phyloP scores from a whole-genome alignment of 192 early-diverging fungal species.

The Backusella psychrophila region DNA sequence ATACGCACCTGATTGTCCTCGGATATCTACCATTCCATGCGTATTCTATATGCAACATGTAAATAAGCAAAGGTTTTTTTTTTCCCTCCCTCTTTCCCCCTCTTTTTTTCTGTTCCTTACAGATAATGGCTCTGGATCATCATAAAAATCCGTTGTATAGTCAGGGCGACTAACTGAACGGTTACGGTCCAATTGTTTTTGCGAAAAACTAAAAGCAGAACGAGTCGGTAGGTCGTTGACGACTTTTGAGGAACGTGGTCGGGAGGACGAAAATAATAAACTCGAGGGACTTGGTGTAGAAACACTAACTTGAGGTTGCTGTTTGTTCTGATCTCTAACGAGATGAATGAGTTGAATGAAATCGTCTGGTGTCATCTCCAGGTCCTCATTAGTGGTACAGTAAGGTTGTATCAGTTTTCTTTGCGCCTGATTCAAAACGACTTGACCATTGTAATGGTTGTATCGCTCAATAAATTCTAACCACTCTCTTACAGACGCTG shows the following conservation, averaged over 20 bases:
- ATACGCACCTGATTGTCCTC: background rate
- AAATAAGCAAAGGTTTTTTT: background rate
- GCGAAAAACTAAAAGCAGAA: background rate
- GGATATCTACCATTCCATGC: background rate
- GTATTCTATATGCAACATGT: background rate
- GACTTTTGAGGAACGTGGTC: conserved; percentile 12
- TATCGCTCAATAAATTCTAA: conserved; percentile 18
- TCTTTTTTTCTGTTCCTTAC: background rate
- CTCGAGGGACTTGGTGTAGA: background rate
- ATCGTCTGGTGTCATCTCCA: conserved; percentile 38
- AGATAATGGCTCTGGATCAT: background rate
- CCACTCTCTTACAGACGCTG: conserved; percentile 4
- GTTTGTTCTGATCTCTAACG: background rate
- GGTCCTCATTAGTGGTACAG: conserved; percentile 24
- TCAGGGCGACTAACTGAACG: background rate
- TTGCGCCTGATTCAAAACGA: conserved; percentile 28
- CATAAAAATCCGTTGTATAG: background rate
- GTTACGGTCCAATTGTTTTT: background rate
- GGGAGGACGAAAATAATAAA: background rate
- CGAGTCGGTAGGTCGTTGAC: background rate
- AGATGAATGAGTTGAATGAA: conserved; percentile 25
- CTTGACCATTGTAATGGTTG: conserved; percentile 9
- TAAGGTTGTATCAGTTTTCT: conserved; percentile 21
- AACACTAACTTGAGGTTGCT: background rate
- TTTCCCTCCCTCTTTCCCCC: background rate